phyloP scores from a whole-genome alignment of 1,284 basidiomycete species.

The Boletus mariae region DNA sequence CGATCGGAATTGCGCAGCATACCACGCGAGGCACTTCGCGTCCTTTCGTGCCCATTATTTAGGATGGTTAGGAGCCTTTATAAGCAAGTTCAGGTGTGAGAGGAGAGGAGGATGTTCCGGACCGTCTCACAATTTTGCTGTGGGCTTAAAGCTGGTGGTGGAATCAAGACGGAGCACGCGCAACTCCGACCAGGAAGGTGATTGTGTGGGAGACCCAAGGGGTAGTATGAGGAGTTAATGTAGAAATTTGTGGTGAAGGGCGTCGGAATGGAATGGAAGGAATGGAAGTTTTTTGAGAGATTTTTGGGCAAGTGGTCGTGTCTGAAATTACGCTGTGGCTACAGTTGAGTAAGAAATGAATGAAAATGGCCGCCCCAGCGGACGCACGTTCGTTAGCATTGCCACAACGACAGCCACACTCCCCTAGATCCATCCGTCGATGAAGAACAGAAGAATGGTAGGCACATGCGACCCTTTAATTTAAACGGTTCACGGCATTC shows the following conservation, averaged over 20 bases:
- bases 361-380: constrained; percentile 30
- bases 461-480: constrained; percentile 21
- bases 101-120: not conserved
- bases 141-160: not conserved
- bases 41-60: constrained; percentile 70
- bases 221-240: constrained; percentile 10
- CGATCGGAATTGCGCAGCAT: constrained; percentile 81
- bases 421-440: constrained; percentile 19
- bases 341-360: constrained; percentile 21
- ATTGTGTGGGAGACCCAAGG: constrained; percentile 12
- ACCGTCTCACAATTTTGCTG: constrained; percentile 3
- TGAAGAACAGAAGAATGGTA: not conserved
- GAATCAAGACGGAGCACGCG: constrained; percentile 9
- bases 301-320: constrained; percentile 34
- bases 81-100: constrained; percentile 4
- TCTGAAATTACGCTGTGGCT: constrained; percentile 35
- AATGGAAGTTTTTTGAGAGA: constrained; percentile 16
- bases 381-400: constrained; percentile 46
- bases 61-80: constrained; percentile 13
- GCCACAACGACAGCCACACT: constrained; percentile 19
- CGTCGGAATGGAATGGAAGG: constrained; percentile 7
- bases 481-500: constrained; percentile 31
- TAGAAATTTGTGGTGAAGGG: constrained; percentile 4
- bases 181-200: constrained; percentile 10
- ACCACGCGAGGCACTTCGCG: constrained; percentile 74